Percentiles rank a stretch among this genome's conserved stretches.
phyloP scores from a whole-genome alignment of 495 filamentous ascomycete genomes.

The Oleoguttula mirabilis region DNA sequence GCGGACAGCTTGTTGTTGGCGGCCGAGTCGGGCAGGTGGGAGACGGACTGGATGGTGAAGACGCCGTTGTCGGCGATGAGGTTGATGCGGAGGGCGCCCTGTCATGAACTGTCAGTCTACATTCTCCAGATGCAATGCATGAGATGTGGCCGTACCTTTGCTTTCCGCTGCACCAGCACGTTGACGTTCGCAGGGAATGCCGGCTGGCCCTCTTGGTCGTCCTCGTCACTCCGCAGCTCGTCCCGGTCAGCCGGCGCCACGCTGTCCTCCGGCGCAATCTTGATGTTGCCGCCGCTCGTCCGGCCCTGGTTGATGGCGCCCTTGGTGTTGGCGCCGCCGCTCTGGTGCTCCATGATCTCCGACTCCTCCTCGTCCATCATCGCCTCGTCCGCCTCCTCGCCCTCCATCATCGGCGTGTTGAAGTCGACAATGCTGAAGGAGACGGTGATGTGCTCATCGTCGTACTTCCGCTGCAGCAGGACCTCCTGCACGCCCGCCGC shows the following conservation, averaged over 20 bases:
- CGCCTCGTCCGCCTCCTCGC: conserved; percentile 33
- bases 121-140: too few species aligned
- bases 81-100: conserved; percentile 75
- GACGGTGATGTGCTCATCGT: conserved; percentile 81
- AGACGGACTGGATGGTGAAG: conserved; percentile 83
- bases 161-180: conserved; percentile 74
- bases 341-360: conserved; percentile 29
- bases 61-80: conserved; percentile 74
- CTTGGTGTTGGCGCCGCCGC: conserved; percentile 42
- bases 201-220: conserved; percentile 6
- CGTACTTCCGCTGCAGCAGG: conserved; percentile 65
- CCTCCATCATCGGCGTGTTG: conserved; percentile 51
- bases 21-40: conserved; percentile 64
- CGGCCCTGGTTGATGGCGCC: conserved; percentile 41
- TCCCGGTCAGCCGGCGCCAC: conserved; percentile 45
- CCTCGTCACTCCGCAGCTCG: conserved; percentile 36
- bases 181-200: conserved; percentile 74
- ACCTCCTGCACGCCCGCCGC: conserved; percentile 76
- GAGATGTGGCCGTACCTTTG: conserved; percentile 27
- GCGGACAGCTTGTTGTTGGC: conserved; percentile 54
- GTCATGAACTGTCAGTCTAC: too few species aligned
- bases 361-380: conserved; percentile 32
- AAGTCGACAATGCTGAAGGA: conserved; percentile 91
- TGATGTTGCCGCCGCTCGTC: conserved; percentile 36
- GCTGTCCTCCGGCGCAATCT: conserved; percentile 46